phyloP scores from a whole-genome alignment of 352 stramenopile genomes.

The Globisporangium nodosum region DNA sequence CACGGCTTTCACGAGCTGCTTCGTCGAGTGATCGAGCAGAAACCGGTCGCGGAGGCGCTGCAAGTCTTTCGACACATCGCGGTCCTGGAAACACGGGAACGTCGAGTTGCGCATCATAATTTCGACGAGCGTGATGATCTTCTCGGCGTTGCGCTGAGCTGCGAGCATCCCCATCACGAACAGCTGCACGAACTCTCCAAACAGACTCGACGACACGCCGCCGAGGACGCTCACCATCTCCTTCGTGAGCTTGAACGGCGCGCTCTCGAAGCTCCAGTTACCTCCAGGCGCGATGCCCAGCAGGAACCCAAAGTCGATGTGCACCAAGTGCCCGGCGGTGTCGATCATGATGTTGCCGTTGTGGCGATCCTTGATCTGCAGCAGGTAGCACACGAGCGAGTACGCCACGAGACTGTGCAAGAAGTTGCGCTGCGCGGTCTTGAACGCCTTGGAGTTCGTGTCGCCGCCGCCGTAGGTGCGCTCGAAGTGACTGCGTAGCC shows the following conservation, averaged over 20 bases:
- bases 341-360: conserved; percentile 97
- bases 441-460: conserved; percentile 29
- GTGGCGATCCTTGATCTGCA: conserved; percentile 94
- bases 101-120: conserved; percentile 85
- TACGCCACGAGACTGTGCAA: conserved; percentile 66
- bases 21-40: conserved; percentile 41
- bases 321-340: conserved; percentile 83
- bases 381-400: conserved; percentile 78
- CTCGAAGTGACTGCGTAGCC: conserved; percentile 90
- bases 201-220: conserved; percentile 40
- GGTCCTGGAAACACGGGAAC: conserved; percentile 74
- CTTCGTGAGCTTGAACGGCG: conserved; percentile 94
- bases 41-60: conserved; percentile 72
- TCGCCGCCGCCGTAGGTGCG: conserved; percentile 73
- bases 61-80: conserved; percentile 85
- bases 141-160: conserved; percentile 49
- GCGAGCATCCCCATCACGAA: conserved; percentile 49
- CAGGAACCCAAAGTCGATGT: conserved; percentile 98
- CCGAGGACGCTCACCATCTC: conserved; percentile 94
- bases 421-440: conserved; percentile 53
- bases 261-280: conserved; percentile 90
- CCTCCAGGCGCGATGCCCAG: conserved; percentile 92
- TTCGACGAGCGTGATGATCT: conserved; percentile 63
- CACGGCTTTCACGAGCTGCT: conserved; percentile 63
- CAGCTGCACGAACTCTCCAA: conserved; percentile 68